Conservation (phyloP, 2,329 filamentous ascomycete genomes). For the Exophiala oligosperma region DNA sequence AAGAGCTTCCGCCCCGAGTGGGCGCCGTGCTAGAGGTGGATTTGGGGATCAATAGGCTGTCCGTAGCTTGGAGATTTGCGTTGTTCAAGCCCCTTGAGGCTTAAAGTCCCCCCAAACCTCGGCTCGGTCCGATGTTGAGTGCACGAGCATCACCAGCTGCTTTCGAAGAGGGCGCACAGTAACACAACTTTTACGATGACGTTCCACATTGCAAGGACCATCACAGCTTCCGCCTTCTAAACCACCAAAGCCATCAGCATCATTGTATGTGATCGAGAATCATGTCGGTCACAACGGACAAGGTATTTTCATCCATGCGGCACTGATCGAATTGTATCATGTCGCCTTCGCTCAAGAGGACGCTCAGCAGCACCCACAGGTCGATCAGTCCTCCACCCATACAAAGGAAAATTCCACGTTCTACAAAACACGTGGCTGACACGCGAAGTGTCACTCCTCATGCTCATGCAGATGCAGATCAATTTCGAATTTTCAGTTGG, state of each 20-base stretch:
- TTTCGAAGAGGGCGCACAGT: not conserved
- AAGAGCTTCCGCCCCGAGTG: no score
- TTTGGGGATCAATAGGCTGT: no score
- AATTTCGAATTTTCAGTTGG: conserved; percentile 44
- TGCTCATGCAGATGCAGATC: not conserved
- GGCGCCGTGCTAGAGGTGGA: no score
- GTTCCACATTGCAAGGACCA: not conserved
- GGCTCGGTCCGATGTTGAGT: conserved; percentile 2
- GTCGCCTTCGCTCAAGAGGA: conserved; percentile 16
- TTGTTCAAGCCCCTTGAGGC: not conserved
- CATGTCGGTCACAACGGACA: not conserved
- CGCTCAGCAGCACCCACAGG: conserved; percentile 8
- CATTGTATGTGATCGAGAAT: not conserved
- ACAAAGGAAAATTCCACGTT: conserved; percentile 13
- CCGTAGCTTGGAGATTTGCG: not conserved
- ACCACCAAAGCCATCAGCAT: not conserved
- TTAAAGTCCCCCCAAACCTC: not conserved
- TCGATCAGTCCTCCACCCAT: conserved; percentile 18
- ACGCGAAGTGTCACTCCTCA: not conserved
- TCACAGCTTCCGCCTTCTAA: not conserved
- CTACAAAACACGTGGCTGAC: conserved; percentile 7
- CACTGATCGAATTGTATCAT: not conserved
- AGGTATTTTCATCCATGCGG: not conserved
- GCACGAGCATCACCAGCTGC: not conserved
- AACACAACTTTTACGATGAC: not conserved